These are phyloP conservation scores for Candida anutae DNA, from an alignment of 1,139 yeast genomes.

Conservation along the genomic window DNA sequence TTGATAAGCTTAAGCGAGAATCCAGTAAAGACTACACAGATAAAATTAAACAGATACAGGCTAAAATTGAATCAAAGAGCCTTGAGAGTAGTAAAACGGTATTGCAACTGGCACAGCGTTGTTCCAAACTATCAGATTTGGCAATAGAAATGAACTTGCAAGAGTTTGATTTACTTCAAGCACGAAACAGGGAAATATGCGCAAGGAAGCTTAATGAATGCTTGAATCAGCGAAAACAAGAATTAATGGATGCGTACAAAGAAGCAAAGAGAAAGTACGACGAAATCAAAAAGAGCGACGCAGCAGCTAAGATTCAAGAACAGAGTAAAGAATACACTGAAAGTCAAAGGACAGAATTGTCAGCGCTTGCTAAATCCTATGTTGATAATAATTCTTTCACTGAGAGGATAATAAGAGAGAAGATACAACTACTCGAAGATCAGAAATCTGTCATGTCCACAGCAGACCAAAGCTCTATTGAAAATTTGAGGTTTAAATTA, in stretches of 20 bases:
- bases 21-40: slow-evolving; percentile 23
- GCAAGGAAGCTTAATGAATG: slow-evolving; percentile 25
- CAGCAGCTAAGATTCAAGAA: slow-evolving; percentile 32
- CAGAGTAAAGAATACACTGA: slow-evolving; percentile 32
- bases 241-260: slow-evolving; percentile 24
- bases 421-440: slow-evolving; percentile 28
- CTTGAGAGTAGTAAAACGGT: slow-evolving; percentile 12
- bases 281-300: slow-evolving; percentile 36
- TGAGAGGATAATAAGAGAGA: slow-evolving; percentile 23
- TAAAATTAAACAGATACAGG: slow-evolving; percentile 16
- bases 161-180: slow-evolving; percentile 20
- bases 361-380: slow-evolving; percentile 38
- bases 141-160: slow-evolving; percentile 15
- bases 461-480: slow-evolving; percentile 32
- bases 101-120: slow-evolving; percentile 8
- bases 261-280: slow-evolving; percentile 35
- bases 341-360: slow-evolving; percentile 35
- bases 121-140: slow-evolving; percentile 14
- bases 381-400: slow-evolving; percentile 34
- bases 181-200: slow-evolving; percentile 25
- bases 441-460: slow-evolving; percentile 31
- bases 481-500: slow-evolving; percentile 21
- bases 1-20: slow-evolving; percentile 18
- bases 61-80: slow-evolving; percentile 18
- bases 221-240: slow-evolving; percentile 23